Evolutionary conservation across 257 asterid genomes (phyloP).

Genomic region (Dorcoceras hygrometricum): DNA sequence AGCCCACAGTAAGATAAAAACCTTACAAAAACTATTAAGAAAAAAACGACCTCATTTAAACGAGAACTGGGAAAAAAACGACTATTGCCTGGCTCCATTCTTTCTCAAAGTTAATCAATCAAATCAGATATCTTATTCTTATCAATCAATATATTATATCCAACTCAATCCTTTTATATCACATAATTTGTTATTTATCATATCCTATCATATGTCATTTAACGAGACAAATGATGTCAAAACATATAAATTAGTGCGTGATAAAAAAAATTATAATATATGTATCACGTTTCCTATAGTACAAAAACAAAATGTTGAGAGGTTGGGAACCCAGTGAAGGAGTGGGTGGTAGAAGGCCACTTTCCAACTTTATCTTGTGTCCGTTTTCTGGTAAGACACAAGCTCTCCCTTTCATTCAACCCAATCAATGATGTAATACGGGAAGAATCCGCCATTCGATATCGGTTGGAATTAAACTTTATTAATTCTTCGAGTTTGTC

Average conservation of each 20-base stretch:
- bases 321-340: background rate
- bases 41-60: background rate
- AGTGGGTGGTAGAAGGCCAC: background rate
- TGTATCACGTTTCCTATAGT: background rate
- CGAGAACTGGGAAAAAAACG: background rate
- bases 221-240: too few relatives aligned
- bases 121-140: too few relatives aligned
- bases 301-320: background rate
- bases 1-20: background rate
- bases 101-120: too few relatives aligned
- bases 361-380: background rate
- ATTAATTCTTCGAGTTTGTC: background rate
- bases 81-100: conserved; percentile 2
- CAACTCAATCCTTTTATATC: too few relatives aligned
- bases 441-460: background rate
- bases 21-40: background rate
- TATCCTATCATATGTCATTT: background rate
- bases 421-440: background rate
- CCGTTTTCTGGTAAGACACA: background rate
- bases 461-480: background rate
- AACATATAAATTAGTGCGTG: too few relatives aligned
- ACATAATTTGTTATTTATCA: too few relatives aligned
- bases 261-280: too few relatives aligned
- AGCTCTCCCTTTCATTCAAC: background rate
- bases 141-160: too few relatives aligned